phyloP scores from a whole-genome alignment of 495 filamentous ascomycete genomes.

The Penicillium soppii region DNA sequence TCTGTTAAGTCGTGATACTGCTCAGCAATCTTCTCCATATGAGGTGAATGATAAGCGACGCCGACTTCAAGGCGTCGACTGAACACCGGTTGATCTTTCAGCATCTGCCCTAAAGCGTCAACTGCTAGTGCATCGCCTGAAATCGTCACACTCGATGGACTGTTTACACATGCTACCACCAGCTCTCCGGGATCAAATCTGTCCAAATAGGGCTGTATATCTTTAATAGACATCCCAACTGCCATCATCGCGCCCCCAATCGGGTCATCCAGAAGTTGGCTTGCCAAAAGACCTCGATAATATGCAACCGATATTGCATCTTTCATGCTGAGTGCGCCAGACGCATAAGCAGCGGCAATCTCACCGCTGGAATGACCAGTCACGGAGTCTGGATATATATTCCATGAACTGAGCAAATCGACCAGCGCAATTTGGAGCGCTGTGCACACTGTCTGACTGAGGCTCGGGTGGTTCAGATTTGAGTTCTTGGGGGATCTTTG shows the following conservation, averaged over 20 bases:
- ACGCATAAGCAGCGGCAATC: slow-evolving; percentile 45
- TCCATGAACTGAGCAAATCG: slow-evolving; percentile 28
- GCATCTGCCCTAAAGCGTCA: slow-evolving; percentile 39
- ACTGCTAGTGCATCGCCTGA: slow-evolving; percentile 36
- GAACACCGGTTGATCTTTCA: slow-evolving; percentile 49
- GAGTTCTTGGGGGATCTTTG: background rate
- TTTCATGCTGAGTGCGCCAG: slow-evolving; percentile 32
- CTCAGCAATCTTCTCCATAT: slow-evolving; percentile 46
- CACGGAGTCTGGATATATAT: slow-evolving; percentile 35
- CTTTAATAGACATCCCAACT: slow-evolving; percentile 24
- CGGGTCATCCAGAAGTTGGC: slow-evolving; percentile 9
- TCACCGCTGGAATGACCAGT: slow-evolving; percentile 64
- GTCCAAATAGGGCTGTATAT: slow-evolving; percentile 16
- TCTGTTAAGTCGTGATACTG: slow-evolving; percentile 22
- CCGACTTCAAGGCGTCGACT: slow-evolving; percentile 55
- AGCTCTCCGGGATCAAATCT: slow-evolving; percentile 10
- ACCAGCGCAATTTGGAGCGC: slow-evolving; percentile 36
- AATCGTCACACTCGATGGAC: slow-evolving; percentile 42
- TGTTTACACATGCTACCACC: slow-evolving; percentile 49
- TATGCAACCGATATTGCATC: slow-evolving; percentile 31
- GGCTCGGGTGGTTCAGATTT: slow-evolving; percentile 11
- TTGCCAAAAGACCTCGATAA: slow-evolving; percentile 21
- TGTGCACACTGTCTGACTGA: slow-evolving; percentile 25
- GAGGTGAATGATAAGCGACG: slow-evolving; percentile 63
- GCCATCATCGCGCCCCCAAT: slow-evolving; percentile 36